Evolutionary conservation across 345 rosid species (phyloP).

Genomic region (Arabis hirsuta): DNA sequence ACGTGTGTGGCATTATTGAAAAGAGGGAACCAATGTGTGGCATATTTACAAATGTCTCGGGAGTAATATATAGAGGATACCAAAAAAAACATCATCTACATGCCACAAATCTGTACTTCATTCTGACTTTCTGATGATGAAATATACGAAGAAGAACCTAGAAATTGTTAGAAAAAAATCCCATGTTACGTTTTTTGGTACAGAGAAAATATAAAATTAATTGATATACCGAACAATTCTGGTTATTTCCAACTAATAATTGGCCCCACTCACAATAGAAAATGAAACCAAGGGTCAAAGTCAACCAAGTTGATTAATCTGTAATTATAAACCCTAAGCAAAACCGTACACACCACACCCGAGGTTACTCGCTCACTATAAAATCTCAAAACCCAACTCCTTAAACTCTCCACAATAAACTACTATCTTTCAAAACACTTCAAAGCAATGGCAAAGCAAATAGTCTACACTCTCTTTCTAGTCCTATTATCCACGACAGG

Average conservation of each 20-base stretch:
- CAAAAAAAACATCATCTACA: neutral
- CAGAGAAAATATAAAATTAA: neutral
- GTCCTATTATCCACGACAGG: slow-evolving; percentile 10
- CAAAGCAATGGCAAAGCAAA: slow-evolving; percentile 33
- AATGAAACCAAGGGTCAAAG: slow-evolving; percentile 28
- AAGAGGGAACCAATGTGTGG: too few relatives aligned
- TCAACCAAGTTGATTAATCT: slow-evolving; percentile 20
- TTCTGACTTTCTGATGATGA: neutral
- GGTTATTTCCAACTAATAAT: slow-evolving; percentile 40
- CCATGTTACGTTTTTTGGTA: slow-evolving; percentile 6
- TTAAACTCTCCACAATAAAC: slow-evolving; percentile 26
- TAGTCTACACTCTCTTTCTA: slow-evolving; percentile 27
- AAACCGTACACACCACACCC: slow-evolving; percentile 18
- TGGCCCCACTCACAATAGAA: slow-evolving; percentile 26
- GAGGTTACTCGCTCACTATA: slow-evolving; percentile 21
- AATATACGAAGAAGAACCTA: neutral
- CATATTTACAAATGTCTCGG: too few relatives aligned
- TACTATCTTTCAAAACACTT: slow-evolving; percentile 18
- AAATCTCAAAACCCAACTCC: slow-evolving; percentile 26
- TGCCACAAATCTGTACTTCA: neutral
- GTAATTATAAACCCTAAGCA: slow-evolving; percentile 22
- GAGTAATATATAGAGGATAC: too few relatives aligned
- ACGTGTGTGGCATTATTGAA: too few relatives aligned
- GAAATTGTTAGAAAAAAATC: neutral
- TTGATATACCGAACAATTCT: slow-evolving; percentile 23